phyloP scores from a whole-genome alignment of 352 stramenopile species.

The Phytophthora hibernalis region DNA sequence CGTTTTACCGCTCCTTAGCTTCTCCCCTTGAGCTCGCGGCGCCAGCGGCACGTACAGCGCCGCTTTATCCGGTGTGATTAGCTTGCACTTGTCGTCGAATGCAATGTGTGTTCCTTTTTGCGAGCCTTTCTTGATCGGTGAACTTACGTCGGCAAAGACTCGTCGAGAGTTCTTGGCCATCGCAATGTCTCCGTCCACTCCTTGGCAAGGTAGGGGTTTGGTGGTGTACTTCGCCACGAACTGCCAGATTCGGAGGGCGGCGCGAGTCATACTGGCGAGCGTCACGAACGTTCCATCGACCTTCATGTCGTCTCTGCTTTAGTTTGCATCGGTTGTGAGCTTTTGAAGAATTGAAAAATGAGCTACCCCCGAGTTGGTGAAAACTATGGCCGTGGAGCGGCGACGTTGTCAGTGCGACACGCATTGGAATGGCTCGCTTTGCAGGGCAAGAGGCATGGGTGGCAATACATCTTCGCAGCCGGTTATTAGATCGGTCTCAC shows the following conservation, averaged over 20 bases:
- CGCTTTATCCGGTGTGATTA: conserved; percentile 25
- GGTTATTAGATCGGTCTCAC: conserved; percentile 10
- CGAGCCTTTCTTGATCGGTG: conserved; percentile 1
- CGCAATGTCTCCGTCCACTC: conserved; percentile 30
- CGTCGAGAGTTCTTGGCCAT: conserved; percentile 36
- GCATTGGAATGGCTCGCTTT: conserved; percentile 31
- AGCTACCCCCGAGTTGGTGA: not conserved
- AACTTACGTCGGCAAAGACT: conserved; percentile 3
- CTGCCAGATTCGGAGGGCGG: conserved; percentile 35
- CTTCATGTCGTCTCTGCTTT: conserved; percentile 24
- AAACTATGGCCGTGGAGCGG: not conserved
- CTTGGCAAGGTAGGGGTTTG: conserved; percentile 38
- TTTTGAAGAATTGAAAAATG: conserved; percentile 33
- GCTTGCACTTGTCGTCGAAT: conserved; percentile 40
- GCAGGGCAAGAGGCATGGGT: conserved; percentile 1
- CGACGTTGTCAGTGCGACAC: conserved; percentile 24
- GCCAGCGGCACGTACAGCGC: conserved; percentile 11
- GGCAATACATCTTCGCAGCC: conserved; percentile 8
- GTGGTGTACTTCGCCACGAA: conserved; percentile 31
- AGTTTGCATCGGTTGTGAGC: conserved; percentile 23
- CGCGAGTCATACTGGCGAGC: conserved; percentile 22
- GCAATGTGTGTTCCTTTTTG: conserved; percentile 27
- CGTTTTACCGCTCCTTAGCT: no score
- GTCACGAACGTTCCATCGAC: conserved; percentile 17
- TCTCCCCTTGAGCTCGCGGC: conserved; percentile 20